Evolutionary conservation across 2,329 filamentous ascomycete genomes (phyloP).

Genomic region (Penicillium verrucosum): DNA sequence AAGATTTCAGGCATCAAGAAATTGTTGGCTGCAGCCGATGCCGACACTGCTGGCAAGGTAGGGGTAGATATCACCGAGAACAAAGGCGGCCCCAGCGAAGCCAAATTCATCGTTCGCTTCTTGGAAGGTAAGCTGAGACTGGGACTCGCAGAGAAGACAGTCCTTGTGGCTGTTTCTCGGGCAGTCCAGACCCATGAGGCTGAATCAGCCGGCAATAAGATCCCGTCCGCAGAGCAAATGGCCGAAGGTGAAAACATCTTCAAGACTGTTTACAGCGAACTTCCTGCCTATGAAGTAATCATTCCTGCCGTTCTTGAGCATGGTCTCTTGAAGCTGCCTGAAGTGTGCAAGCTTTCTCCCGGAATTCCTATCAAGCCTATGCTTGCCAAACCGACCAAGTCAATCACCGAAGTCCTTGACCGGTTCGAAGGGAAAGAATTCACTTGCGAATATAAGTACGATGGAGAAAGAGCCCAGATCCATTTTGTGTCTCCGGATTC

Average conservation of each 20-base stretch:
- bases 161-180: conserved; percentile 84
- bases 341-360: conserved; percentile 86
- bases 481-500: conserved; percentile 89
- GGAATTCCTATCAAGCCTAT: conserved; percentile 96
- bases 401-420: conserved; percentile 94
- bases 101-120: conserved; percentile 90
- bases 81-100: conserved; percentile 90
- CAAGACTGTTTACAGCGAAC: conserved; percentile 89
- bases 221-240: conserved; percentile 71
- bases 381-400: conserved; percentile 97
- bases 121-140: conserved; percentile 91
- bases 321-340: conserved; percentile 76
- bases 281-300: conserved; percentile 93
- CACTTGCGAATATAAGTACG: conserved; percentile 98
- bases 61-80: conserved; percentile 80
- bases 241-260: conserved; percentile 80
- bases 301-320: conserved; percentile 84
- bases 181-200: conserved; percentile 83
- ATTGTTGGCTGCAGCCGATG: conserved; percentile 83
- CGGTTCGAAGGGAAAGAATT: conserved; percentile 94
- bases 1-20: conserved; percentile 98
- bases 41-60: conserved; percentile 63
- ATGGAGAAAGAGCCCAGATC: conserved; percentile 96
- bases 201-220: conserved; percentile 62
- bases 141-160: conserved; percentile 86